Percentiles rank a stretch among this genome's conserved stretches.
Conservation (phyloP, 768 basidiomycete genomes). For the Boletus subcaerulescens region DNA sequence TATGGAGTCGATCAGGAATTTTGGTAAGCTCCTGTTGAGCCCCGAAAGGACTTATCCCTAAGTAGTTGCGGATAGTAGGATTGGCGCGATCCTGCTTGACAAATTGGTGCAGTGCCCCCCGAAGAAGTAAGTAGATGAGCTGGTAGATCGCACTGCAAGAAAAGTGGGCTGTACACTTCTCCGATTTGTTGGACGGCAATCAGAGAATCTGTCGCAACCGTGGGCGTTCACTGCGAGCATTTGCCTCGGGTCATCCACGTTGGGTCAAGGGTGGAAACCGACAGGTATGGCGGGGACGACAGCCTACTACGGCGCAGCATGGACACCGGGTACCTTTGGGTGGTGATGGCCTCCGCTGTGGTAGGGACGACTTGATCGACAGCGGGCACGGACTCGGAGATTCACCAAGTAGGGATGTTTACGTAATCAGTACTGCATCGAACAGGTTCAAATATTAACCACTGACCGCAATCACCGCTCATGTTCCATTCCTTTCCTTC, state of each 20-base stretch:
- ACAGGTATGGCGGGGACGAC: background rate
- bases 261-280: conserved; percentile 29
- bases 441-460: conserved; percentile 18
- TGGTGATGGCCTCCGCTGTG: too few relatives aligned
- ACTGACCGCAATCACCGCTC: conserved; percentile 13
- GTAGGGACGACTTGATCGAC: too few relatives aligned
- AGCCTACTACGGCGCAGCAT: conserved; percentile 1
- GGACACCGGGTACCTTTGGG: background rate
- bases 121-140: background rate
- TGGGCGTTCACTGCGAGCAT: background rate
- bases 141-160: background rate
- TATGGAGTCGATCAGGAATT: background rate
- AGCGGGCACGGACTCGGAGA: too few relatives aligned
- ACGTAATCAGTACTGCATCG: conserved; percentile 25
- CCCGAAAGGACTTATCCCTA: background rate
- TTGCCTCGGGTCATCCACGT: background rate
- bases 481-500: conserved; percentile 21
- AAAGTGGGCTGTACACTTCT: conserved; percentile 8
- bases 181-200: background rate
- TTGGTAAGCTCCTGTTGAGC: background rate
- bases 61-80: too few relatives aligned
- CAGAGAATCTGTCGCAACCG: too few relatives aligned
- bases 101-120: conserved; percentile 9
- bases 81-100: background rate
- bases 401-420: conserved; percentile 1